Evolutionary conservation across 495 filamentous ascomycete species (phyloP), one percentile per base, ranked within the genome.

Genomic region (Neurospora tetraspora): DNA sequence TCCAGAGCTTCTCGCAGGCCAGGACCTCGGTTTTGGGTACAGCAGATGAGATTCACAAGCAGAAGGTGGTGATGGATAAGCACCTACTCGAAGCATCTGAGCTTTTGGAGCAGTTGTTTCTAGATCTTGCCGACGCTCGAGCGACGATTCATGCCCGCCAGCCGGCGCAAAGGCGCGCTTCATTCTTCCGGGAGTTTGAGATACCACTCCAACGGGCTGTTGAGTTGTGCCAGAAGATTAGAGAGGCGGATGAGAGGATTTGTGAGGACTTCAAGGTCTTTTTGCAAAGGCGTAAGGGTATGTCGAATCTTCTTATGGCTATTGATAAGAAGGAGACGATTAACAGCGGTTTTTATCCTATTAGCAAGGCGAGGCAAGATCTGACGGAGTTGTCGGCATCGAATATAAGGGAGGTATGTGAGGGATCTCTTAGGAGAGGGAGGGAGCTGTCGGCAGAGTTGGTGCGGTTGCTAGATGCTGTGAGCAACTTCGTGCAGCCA

Each of bases 71-170:
- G 0, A 12, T 53, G 0, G 20, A 53, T 0, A 53, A 5, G 5
- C 11, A 23, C n/a, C 5, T 53, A 5, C 10, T 53, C 45, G 45
- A 53, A 53, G 20, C 20, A 2, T 6, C 20, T 12, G 5, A 23
- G 3, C 5, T 14, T 27, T 1, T 53, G 11, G 20, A 27, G 3
- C 0, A 0, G 0, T 12, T 53, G 0, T 27, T 14, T 3, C 11
- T 1, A 7, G 11, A 53, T 2, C 5, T 53, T 14, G 20, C 45
- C 3, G 8, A 45, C 0, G n/a, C 43, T 10, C 10, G 45, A 11
- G 20, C 45, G 20, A 5, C 18, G 8, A 3, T 45, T 1, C 45
- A 23, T 12, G n/a, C n/a, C n/a, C 20, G 27, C 20, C n/a, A 1
- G n/a, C 45, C 45, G 10, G 45, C 45, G 10, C 20, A 53, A 4